phyloP scores from a whole-genome alignment of 2,329 filamentous ascomycete genomes.

The Balansia obtecta region DNA sequence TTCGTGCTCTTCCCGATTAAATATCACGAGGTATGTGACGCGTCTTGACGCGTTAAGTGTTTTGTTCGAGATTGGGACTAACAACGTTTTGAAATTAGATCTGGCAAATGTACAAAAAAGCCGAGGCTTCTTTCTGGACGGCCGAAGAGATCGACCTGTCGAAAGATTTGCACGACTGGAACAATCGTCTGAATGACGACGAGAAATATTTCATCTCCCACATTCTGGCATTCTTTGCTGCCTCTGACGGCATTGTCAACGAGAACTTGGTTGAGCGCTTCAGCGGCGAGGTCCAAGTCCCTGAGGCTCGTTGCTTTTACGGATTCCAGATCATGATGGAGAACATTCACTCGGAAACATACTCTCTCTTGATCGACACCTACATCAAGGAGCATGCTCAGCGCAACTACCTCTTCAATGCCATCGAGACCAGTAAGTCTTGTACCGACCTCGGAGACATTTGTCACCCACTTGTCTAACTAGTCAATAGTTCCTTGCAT shows the following conservation, averaged over 20 bases:
- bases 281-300: constrained; percentile 91
- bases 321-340: constrained; percentile 99
- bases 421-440: constrained; percentile 84
- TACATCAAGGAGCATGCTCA: constrained; percentile 98
- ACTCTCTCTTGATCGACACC: constrained; percentile 96
- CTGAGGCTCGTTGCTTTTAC: constrained; percentile 98
- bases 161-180: constrained; percentile 98
- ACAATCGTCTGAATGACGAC: constrained; percentile 91
- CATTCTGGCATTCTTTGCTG: constrained; percentile 97
- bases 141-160: constrained; percentile 98
- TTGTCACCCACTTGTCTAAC: constrained; percentile 6
- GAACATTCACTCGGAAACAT: constrained; percentile 99
- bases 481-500: constrained; percentile 68
- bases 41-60: constrained; percentile 58
- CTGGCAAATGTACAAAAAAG: constrained; percentile 99
- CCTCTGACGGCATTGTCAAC: constrained; percentile 97
- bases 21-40: constrained; percentile 85
- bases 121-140: constrained; percentile 98
- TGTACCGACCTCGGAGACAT: constrained; percentile 5
- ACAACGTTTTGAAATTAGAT: constrained; percentile 45
- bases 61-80: constrained; percentile 5
- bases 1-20: constrained; percentile 99
- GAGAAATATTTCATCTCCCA: constrained; percentile 98
- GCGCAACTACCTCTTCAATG: constrained; percentile 90
- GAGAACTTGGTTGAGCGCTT: constrained; percentile 98